A percentile compares a stretch with the other conserved stretches of the same genome.
Conservation (phyloP, 345 rosid genomes). For the Arabidopsis suecica region DNA sequence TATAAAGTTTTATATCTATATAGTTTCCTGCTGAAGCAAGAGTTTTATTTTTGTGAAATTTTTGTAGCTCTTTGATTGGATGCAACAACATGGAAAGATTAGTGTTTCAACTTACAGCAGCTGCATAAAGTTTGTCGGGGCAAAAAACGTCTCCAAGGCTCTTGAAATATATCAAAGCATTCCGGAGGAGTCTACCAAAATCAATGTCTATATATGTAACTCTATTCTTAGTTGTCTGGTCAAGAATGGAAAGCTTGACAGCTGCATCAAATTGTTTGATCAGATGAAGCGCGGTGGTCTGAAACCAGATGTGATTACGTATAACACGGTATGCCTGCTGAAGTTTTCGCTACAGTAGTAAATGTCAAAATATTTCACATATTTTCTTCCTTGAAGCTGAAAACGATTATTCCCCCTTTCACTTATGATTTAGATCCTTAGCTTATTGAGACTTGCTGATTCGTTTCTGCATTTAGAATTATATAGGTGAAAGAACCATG, state of each 20-base stretch:
- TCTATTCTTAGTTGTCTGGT: slow-evolving; percentile 79
- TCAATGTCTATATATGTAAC: slow-evolving; percentile 81
- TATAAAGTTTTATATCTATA: not conserved
- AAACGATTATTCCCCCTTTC: not conserved
- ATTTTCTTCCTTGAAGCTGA: slow-evolving; percentile 14
- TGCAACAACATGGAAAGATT: slow-evolving; percentile 73
- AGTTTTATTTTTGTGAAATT: too few relatives aligned
- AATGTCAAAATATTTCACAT: not conserved
- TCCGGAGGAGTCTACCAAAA: slow-evolving; percentile 63
- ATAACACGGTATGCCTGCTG: slow-evolving; percentile 66
- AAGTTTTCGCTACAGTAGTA: slow-evolving; percentile 1
- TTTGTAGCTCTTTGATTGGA: slow-evolving; percentile 89
- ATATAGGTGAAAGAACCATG: slow-evolving; percentile 23
- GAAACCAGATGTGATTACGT: slow-evolving; percentile 80
- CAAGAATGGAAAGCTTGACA: slow-evolving; percentile 70
- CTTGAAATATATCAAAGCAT: slow-evolving; percentile 72
- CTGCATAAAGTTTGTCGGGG: slow-evolving; percentile 74
- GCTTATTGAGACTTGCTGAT: not conserved
- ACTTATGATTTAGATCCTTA: slow-evolving; percentile 4
- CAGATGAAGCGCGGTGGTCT: slow-evolving; percentile 91
- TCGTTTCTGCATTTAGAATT: not conserved
- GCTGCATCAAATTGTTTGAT: slow-evolving; percentile 69
- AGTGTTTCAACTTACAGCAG: slow-evolving; percentile 74
- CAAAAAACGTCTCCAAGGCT: slow-evolving; percentile 65
- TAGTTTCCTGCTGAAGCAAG: not conserved